Evolutionary conservation across 192 early-diverging fungal genomes (phyloP).

Genomic region (Coemansia reversa): DNA sequence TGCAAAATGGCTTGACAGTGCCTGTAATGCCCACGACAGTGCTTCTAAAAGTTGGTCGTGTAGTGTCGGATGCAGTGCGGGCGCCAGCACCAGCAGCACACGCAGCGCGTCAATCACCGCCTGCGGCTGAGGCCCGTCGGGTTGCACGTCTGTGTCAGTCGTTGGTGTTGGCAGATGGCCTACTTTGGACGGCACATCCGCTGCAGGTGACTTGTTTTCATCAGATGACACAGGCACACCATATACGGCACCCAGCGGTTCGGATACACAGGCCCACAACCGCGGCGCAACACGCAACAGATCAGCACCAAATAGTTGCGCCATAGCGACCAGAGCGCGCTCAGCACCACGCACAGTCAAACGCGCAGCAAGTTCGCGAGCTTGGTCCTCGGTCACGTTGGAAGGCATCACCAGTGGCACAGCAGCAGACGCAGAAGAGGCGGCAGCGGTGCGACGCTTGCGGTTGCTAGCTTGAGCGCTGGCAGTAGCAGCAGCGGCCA

Average conservation of each 20-base stretch:
- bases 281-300: slow-evolving; percentile 33
- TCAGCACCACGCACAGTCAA: slow-evolving; percentile 71
- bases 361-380: slow-evolving; percentile 53
- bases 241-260: slow-evolving; percentile 24
- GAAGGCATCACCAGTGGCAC: slow-evolving; percentile 29
- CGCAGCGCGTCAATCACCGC: slow-evolving; percentile 76
- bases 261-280: slow-evolving; percentile 47
- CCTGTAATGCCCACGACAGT: slow-evolving; percentile 64
- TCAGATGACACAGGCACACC: neutral
- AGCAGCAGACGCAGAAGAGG: slow-evolving; percentile 4
- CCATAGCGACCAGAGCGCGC: slow-evolving; percentile 28
- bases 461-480: slow-evolving; percentile 46
- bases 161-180: too few relatives aligned
- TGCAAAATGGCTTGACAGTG: slow-evolving; percentile 66
- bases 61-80: slow-evolving; percentile 54
- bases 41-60: slow-evolving; percentile 46
- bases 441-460: slow-evolving; percentile 20
- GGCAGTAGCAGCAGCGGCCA: slow-evolving; percentile 42
- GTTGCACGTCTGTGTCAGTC: slow-evolving; percentile 4
- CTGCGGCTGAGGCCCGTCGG: slow-evolving; percentile 45
- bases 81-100: slow-evolving; percentile 66
- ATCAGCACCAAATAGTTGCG: slow-evolving; percentile 35
- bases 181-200: too few relatives aligned
- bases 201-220: neutral
- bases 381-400: slow-evolving; percentile 36